Percentiles rank a stretch among this genome's conserved stretches.
Evolutionary conservation across 495 filamentous ascomycete species (phyloP).

Genomic region (Podospora conica): DNA sequence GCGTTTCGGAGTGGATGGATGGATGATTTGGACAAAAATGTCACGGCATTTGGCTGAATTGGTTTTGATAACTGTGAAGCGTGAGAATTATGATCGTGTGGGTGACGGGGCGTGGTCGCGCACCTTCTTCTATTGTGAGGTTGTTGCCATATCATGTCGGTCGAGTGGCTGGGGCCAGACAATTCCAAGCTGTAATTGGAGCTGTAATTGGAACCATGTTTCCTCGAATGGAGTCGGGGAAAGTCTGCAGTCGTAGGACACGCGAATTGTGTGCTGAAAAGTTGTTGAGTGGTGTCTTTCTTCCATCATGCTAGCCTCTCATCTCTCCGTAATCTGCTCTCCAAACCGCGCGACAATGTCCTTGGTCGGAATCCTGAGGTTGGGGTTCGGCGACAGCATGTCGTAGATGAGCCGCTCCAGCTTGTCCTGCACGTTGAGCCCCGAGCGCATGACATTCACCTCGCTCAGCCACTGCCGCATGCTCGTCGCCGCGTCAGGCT

Average conservation of each 20-base stretch:
- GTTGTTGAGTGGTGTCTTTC: not conserved
- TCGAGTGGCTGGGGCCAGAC: not conserved
- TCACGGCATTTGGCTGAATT: not conserved
- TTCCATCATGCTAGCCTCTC: slow-evolving; percentile 4
- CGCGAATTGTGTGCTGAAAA: too few relatives aligned
- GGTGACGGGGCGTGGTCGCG: not conserved
- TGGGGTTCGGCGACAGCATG: slow-evolving; percentile 42
- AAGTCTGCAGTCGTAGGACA: not conserved
- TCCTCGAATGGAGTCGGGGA: not conserved
- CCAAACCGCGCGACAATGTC: slow-evolving; percentile 33
- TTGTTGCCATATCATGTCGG: not conserved
- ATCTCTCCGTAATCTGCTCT: slow-evolving; percentile 22
- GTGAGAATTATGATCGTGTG: not conserved
- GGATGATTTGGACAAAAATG: not conserved
- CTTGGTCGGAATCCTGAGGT: slow-evolving; percentile 37
- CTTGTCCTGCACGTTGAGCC: slow-evolving; percentile 33
- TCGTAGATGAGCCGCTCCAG: slow-evolving; percentile 38
- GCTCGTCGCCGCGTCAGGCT: slow-evolving; percentile 31
- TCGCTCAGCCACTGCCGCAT: slow-evolving; percentile 45
- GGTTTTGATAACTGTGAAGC: not conserved
- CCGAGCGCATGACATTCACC: slow-evolving; percentile 32
- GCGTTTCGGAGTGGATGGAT: not conserved
- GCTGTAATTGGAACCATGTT: too few relatives aligned
- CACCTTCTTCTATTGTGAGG: not conserved
- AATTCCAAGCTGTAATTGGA: not conserved